Evolutionary conservation across 2,329 filamentous ascomycete genomes (phyloP).

Genomic region (Botryotinia globosa): DNA sequence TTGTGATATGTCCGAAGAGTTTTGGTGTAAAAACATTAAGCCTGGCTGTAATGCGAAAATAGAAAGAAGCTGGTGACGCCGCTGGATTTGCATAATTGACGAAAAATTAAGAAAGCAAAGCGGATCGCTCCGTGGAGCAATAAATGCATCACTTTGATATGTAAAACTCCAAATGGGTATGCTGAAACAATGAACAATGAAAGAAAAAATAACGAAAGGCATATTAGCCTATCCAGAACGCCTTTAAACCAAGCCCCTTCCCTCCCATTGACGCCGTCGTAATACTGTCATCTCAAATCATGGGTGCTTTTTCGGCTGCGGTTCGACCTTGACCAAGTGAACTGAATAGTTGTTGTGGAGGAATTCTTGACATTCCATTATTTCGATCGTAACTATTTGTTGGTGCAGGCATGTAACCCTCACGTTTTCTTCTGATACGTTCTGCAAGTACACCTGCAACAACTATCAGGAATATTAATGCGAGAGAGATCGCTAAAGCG

Average conservation of each 20-base stretch:
- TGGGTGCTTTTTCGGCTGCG: constrained; percentile 34
- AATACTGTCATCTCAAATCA: constrained; percentile 32
- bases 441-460: constrained; percentile 72
- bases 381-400: constrained; percentile 61
- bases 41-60: constrained; percentile 17
- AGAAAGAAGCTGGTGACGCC: constrained; percentile 10
- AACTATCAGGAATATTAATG: constrained; percentile 73
- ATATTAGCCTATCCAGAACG: constrained; percentile 36
- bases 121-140: constrained; percentile 13
- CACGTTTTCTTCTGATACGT: constrained; percentile 69
- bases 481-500: constrained; percentile 73
- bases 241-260: constrained; percentile 28
- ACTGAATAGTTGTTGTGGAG: constrained; percentile 52
- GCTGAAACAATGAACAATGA: constrained; percentile 33
- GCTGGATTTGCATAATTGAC: constrained; percentile 1
- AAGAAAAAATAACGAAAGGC: constrained; percentile 30
- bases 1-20: constrained; percentile 1
- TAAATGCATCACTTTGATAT: constrained; percentile 20
- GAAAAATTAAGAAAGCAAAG: constrained; percentile 17
- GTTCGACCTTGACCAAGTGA: constrained; percentile 36
- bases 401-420: constrained; percentile 77
- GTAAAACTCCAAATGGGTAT: constrained; percentile 31
- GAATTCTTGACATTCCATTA: constrained; percentile 57
- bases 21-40: constrained; percentile 21
- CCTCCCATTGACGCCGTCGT: constrained; percentile 29